Evolutionary conservation across 2,329 filamentous ascomycete genomes (phyloP), one percentile per base, ranked within the genome.

Genomic region (Sporothrix euskadiensis): DNA sequence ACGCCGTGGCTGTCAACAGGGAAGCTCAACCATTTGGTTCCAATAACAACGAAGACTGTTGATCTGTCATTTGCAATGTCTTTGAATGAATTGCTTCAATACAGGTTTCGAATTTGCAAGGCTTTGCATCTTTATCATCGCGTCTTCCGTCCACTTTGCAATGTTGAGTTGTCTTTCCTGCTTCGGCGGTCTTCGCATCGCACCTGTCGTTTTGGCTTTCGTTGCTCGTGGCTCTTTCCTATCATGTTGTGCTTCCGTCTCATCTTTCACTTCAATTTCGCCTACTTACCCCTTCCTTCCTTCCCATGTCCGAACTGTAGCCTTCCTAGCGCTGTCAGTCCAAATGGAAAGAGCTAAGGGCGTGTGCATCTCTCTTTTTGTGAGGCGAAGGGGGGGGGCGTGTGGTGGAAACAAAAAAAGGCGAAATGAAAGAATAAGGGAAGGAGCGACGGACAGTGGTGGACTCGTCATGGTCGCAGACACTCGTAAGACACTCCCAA

Each of bases 321-420:
- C 39, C 52, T 44, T 59, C 14, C 26, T 69, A 35, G 63, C 52
- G 63, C 52, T 41, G 35, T 44, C 39, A 32, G 68, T 26, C 66
- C 39, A 26, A 61, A 35, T 71, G 30, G 59, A 47, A 14, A 56
- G 56, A 73, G 71, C 66, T 73, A 54, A 73, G 71, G 71, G 71
- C 65, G 71, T 73, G 71, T 70, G 63, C 66, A 61, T 63, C 10
- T 19, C 5, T 5, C 10, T 19, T 54, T 54, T 16, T 69, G 47
- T 19, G 47, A 54, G 57, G 39, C 41, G 14, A 47, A 32, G 22
- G 57, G 54, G 52, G 70, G 44, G 52, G 71, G 61, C 26, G 63
- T 39, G 41, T 14, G 57, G 41, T 71, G 56, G 16, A 57, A 73
- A 56, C 14, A 19, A 26, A 14, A 54, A 35, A 44, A 32, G 9